Evolutionary conservation across 2,329 filamentous ascomycete genomes (phyloP).

Genomic region (Cladophialophora psammophila): DNA sequence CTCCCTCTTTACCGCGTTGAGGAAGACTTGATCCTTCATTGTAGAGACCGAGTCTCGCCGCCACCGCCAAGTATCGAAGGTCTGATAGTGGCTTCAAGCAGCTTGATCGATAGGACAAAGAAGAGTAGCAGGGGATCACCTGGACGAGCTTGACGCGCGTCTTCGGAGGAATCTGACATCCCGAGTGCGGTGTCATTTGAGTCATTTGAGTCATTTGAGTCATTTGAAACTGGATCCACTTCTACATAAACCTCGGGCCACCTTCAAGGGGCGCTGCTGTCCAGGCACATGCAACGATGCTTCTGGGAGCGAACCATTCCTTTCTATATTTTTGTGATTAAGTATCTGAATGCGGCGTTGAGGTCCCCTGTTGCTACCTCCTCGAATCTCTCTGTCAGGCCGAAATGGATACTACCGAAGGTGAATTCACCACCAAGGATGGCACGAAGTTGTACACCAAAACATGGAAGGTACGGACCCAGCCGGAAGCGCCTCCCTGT

Average conservation of each 20-base stretch:
- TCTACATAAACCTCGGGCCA: background rate
- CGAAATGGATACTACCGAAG: slow-evolving; percentile 55
- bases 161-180: background rate
- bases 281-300: background rate
- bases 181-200: background rate
- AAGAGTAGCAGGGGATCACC: background rate
- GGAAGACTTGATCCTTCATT: background rate
- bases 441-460: slow-evolving; percentile 66
- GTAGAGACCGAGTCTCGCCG: background rate
- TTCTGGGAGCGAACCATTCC: background rate
- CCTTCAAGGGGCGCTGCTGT: background rate
- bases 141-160: background rate
- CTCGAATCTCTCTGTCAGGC: background rate
- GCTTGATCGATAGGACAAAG: background rate
- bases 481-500: background rate
- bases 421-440: slow-evolving; percentile 60
- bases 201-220: slow-evolving; percentile 2
- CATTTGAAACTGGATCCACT: background rate
- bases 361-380: background rate
- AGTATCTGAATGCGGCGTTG: background rate
- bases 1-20: background rate
- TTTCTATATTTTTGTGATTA: background rate
- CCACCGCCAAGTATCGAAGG: background rate
- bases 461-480: slow-evolving; percentile 63
- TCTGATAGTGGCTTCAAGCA: background rate